Base-by-base conservation (phyloP, 176 grass and related monocot genomes). In the Olyra latifolia region DNA sequence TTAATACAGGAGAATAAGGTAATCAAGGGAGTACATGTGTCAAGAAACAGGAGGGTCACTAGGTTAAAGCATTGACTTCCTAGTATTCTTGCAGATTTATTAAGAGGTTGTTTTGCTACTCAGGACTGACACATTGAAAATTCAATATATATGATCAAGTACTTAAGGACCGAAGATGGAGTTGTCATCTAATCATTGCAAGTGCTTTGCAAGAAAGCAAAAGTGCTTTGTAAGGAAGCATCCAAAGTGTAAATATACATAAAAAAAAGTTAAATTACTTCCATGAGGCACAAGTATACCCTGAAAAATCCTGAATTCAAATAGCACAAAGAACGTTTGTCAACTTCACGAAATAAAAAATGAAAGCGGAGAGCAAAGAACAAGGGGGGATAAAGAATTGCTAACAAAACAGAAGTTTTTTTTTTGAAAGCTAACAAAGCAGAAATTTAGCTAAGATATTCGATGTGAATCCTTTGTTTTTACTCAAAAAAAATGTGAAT, bases 401-500 rank as follows among this genome's bases (percentile, higher is more conserved):
- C n/a, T 15, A 66, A 35, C 6, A n/a, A 80, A 55, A 19, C 10
- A 28, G 19, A 16, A 52, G 14, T 84, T 80, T 63, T 35, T 35
- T 4, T 35, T 35, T 4, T 35, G 32, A 35, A 35, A 2, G 25
- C n/a, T 15, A 66, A 44, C 6, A n/a, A 80, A 55, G 25, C 10
- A 28, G 14, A 16, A 52, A 10, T 84, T 80, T 63, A 28, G 20
- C 76, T 44, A 84, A 74, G 46, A 59, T 84, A 15, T 8, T 25
- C 38, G 8, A 10, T 25, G 40, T 24, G 25, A 38, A 74, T 54
- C 44, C 32, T 84, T 69, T 24, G 22, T 40, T 61, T 88, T 81
- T 19, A 78, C 48, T 59, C 8, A 16, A 55, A 83, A 87, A 79
- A 29, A 83, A 70, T 70, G 56, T 38, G 39, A 57, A 39, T 40